Percentiles rank a stretch among this genome's conserved stretches.
Conservation (phyloP, 2,329 filamentous ascomycete genomes). For the Blastomyces gilchristii region DNA sequence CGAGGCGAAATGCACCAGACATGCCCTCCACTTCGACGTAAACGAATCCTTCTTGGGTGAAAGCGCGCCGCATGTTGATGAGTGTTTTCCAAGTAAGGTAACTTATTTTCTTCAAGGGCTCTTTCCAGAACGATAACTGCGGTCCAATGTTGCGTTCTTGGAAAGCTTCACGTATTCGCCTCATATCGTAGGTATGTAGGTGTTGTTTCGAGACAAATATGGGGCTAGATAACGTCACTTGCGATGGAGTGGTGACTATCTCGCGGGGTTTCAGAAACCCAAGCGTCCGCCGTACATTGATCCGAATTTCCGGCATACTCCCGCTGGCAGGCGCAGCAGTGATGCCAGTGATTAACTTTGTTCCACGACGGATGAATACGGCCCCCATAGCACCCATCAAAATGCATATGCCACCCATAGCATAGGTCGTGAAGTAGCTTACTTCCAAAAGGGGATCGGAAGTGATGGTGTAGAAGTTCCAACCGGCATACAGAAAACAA, state of each 20-base stretch:
- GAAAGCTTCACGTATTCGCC: slow-evolving; percentile 15
- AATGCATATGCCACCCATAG: slow-evolving; percentile 50
- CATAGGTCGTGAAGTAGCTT: slow-evolving; percentile 46
- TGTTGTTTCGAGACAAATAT: slow-evolving; percentile 21
- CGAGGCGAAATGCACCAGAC: slow-evolving; percentile 29
- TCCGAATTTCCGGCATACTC: slow-evolving; percentile 23
- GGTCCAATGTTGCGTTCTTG: slow-evolving; percentile 11
- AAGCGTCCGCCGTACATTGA: slow-evolving; percentile 28
- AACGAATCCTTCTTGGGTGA: slow-evolving; percentile 34
- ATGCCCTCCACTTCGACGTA: slow-evolving; percentile 26
- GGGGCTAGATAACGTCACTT: slow-evolving; percentile 27
- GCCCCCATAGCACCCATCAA: slow-evolving; percentile 51
- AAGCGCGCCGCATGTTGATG: slow-evolving; percentile 28
- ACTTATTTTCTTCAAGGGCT: slow-evolving; percentile 25
- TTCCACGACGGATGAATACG: slow-evolving; percentile 49
- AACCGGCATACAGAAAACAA: slow-evolving; percentile 43
- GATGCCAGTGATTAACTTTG: slow-evolving; percentile 49
- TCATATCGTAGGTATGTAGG: slow-evolving; percentile 14
- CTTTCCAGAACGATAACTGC: slow-evolving; percentile 25
- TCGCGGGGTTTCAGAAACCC: slow-evolving; percentile 31
- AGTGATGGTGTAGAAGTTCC: slow-evolving; percentile 44
- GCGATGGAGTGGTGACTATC: slow-evolving; percentile 20
- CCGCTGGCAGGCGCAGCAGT: slow-evolving; percentile 38
- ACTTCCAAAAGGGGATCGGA: slow-evolving; percentile 43
- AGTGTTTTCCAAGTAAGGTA: slow-evolving; percentile 25